Evolutionary conservation across 352 stramenopile species (phyloP).

Genomic region (Phytopythium sindhum): DNA sequence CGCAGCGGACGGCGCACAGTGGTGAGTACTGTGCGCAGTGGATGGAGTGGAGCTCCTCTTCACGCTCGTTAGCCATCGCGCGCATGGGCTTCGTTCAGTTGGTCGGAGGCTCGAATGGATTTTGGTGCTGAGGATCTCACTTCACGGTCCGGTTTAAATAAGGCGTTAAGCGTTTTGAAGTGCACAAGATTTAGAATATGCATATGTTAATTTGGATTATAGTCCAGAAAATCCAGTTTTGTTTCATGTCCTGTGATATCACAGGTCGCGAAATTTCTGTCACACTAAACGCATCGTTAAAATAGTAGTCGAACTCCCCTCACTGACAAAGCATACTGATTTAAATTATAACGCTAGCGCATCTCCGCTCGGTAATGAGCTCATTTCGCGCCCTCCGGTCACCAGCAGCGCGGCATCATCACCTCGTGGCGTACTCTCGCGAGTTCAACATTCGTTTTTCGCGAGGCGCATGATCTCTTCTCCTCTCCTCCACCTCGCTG

Average conservation of each 20-base stretch:
- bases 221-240: constrained; percentile 3
- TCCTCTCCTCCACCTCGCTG: neutral
- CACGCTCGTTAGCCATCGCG: neutral
- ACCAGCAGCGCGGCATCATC: too few species aligned
- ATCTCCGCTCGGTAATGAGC: constrained; percentile 1
- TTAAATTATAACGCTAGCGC: neutral
- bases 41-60: neutral
- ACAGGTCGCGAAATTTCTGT: constrained; percentile 6
- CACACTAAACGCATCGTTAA: neutral
- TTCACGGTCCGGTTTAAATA: neutral
- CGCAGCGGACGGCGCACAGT: neutral
- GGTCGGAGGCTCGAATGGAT: neutral
- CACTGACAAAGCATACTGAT: neutral
- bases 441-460: constrained; percentile 2
- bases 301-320: neutral
- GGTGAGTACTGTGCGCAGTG: neutral
- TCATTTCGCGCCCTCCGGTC: neutral
- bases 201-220: neutral
- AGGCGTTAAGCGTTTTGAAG: too few species aligned
- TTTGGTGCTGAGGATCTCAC: neutral
- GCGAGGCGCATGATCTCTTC: neutral
- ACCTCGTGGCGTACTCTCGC: neutral
- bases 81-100: neutral
- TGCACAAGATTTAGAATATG: neutral
- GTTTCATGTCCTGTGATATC: neutral